Base-by-base conservation (phyloP, 768 basidiomycete genomes). In the Cystofilobasidium capitatum region DNA sequence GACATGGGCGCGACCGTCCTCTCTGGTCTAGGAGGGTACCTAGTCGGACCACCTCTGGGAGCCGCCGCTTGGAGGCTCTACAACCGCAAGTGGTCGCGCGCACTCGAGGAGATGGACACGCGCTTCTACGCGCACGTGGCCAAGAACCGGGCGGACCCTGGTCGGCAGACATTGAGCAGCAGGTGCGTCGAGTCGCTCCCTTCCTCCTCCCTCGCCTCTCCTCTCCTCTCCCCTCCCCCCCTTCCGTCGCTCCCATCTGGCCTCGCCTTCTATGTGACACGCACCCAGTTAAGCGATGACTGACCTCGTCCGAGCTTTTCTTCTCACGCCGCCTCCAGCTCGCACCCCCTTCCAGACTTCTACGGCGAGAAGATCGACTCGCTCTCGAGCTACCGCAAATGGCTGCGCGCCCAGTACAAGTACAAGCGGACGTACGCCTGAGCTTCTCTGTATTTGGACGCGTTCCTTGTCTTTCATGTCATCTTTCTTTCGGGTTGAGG, bases 321-420 rank as follows among this genome's bases (percentile, higher is more conserved):
- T 35, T 29, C 31, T 13, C 16, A 9, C 35, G 10, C 57, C 35
- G 24, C 31, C 22, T 63, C 47, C 12, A 24, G 10, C 3, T 6
- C 10, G 6, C 62, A 45, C 35, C 49, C 31, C 17, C 37, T 26
- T 29, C 12, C 39, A 42, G 60, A 59, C 58, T 39, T 8, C 14
- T 98, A 98, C 75, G 96, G 98, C 77, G 78, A 79, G 49, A 92
- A 93, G 3, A 97, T 98, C 78, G 20, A 49, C 47, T 8, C 47
- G 47, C 47, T 51, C 24, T 51, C 49, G 49, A 31, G 13, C 29
- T 55, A 55, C 51, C 51, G 51, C 3, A 55, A 55, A 31, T 55
- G 51, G 51, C 51, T 55, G 29, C 51, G 51, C 9, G 51, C 51
- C 8, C 51, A 55, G 31, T 14, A 31, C 51, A 55, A 55, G 51